phyloP scores from a whole-genome alignment of 2,329 filamentous ascomycete genomes.

The Hirsutella rhossiliensis region DNA sequence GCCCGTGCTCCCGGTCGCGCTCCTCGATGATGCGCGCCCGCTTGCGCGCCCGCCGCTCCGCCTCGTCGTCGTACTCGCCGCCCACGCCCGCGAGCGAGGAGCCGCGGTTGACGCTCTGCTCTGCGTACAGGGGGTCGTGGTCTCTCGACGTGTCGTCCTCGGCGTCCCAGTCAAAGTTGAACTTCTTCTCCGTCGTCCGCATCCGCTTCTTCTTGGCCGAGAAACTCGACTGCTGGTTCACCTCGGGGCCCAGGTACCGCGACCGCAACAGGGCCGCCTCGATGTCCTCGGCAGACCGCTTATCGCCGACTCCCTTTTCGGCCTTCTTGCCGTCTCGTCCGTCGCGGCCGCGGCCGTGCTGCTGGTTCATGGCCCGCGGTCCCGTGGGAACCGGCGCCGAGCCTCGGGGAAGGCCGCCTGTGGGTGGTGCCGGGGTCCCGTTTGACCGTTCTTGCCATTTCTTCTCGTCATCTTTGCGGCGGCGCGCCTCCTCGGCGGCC shows the following conservation, averaged over 20 bases:
- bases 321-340: slow-evolving; percentile 23
- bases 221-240: slow-evolving; percentile 72
- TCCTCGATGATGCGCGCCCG: slow-evolving; percentile 60
- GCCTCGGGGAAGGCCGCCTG: slow-evolving; percentile 12
- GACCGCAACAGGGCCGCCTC: slow-evolving; percentile 66
- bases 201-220: slow-evolving; percentile 93
- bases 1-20: slow-evolving; percentile 64
- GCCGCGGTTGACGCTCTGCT: slow-evolving; percentile 17
- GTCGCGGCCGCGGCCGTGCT: slow-evolving; percentile 30
- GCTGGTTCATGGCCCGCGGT: slow-evolving; percentile 50
- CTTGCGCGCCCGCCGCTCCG: slow-evolving; percentile 41
- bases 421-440: slow-evolving; percentile 11
- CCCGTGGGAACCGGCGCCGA: slow-evolving; percentile 48
- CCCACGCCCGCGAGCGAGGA: slow-evolving; percentile 35
- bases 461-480: slow-evolving; percentile 52
- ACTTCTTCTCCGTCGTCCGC: slow-evolving; percentile 89
- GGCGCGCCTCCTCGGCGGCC: slow-evolving; percentile 50
- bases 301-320: slow-evolving; percentile 21
- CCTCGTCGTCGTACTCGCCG: slow-evolving; percentile 39
- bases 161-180: slow-evolving; percentile 96
- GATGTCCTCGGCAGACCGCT: slow-evolving; percentile 43
- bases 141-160: slow-evolving; percentile 67
- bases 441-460: slow-evolving; percentile 20
- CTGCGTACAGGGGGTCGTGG: slow-evolving; percentile 65
- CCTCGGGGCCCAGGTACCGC: slow-evolving; percentile 83